Evolutionary conservation across 768 basidiomycete genomes (phyloP), one percentile per base, ranked within the genome.

Genomic region (Boletellus emodensis): DNA sequence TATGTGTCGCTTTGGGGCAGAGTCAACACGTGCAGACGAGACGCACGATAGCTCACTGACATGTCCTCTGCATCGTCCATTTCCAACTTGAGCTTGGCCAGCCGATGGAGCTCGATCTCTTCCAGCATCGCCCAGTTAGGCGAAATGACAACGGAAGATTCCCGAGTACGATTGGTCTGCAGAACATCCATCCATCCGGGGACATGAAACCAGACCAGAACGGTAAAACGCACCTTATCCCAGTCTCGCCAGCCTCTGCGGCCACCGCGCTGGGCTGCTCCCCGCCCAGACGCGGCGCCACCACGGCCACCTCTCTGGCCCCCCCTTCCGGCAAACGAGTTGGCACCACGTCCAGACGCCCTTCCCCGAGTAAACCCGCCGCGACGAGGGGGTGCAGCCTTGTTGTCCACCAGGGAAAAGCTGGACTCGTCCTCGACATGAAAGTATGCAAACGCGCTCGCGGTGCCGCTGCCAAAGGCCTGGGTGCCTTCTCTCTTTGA

Each of bases 341-440:
- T 53, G 34, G 56, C 48, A 1, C 72, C 75, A 14, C 75, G 66
- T 13, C 60, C 59, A 38, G 66, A 46, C 3, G 73, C 69, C 60
- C 78, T 68, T 47, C 73, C 84, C 48, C 84, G 77, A 35, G 68
- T 68, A 57, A 87, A 85, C 7, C 71, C 78, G n/a, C 90, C 88
- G 40, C 87, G 79, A 57, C 89, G 82, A 32, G 83, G 78, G 40
- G 83, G 74, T 36, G 81, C 74, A 40, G 82, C 64, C 71, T 91
- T 94, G 67, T 85, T 92, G 64, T 97, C 94, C 42, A 99, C 96
- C 44, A 99, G 77, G 18, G 92, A 94, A 79, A 99, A 99, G 43
- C 85, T 87, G 6, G 92, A 87, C 71, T 99, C 96, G 63, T 99
- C 96, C 71, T 98, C 96, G 51, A 90, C 94, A 70, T 97, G 94